Evolutionary conservation across 2,329 filamentous ascomycete genomes (phyloP).

Genomic region (Aspergillus novofumigatus): DNA sequence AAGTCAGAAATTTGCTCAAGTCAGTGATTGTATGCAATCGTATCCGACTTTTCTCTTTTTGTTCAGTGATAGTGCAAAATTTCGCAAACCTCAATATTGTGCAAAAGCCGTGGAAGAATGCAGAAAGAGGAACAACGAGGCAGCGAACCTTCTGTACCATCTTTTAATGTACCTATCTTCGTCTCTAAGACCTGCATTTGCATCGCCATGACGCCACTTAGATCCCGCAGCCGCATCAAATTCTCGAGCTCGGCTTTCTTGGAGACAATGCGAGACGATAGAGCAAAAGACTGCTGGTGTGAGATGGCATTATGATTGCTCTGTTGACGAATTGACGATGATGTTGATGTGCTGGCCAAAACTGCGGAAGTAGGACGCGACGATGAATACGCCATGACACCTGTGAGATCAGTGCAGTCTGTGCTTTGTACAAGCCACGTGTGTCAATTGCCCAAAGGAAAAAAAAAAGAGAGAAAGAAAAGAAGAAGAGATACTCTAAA

Average conservation of each 20-base stretch:
- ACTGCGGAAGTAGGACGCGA: constrained; percentile 33
- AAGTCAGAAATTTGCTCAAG: background rate
- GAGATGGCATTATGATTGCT: constrained; percentile 26
- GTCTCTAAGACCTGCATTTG: constrained; percentile 61
- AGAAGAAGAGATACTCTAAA: background rate
- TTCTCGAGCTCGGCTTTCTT: constrained; percentile 62
- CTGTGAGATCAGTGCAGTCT: background rate
- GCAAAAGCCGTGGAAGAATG: background rate
- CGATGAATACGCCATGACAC: constrained; percentile 34
- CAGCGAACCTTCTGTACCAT: constrained; percentile 56
- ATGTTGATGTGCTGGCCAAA: constrained; percentile 21
- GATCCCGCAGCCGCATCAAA: constrained; percentile 57
- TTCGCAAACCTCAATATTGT: constrained; percentile 10
- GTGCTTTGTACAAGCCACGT: background rate
- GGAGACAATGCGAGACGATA: constrained; percentile 59
- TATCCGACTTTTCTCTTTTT: background rate
- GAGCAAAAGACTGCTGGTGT: constrained; percentile 50
- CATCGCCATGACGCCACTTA: constrained; percentile 57
- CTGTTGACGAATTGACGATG: constrained; percentile 29
- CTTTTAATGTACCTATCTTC: constrained; percentile 57
- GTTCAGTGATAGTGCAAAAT: background rate
- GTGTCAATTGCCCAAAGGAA: constrained; percentile 1
- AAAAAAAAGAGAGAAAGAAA: background rate
- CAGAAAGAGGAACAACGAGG: constrained; percentile 3
- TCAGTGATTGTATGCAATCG: background rate